Evolutionary conservation across 1,284 basidiomycete genomes (phyloP), one percentile per base, ranked within the genome.

Genomic region (Ustilago sp.): DNA sequence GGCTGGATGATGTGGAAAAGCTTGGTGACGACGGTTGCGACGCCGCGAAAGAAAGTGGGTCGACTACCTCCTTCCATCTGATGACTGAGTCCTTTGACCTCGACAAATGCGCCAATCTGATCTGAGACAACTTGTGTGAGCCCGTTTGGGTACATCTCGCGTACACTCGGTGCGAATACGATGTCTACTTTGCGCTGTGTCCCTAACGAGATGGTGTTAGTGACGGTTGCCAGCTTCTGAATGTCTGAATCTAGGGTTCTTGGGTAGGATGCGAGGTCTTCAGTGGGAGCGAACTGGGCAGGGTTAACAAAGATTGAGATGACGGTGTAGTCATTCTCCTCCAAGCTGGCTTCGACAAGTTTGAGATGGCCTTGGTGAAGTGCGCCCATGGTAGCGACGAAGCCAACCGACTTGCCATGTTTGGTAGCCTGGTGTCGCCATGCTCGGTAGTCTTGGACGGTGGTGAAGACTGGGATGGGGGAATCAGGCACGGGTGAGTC

Each of bases 281-380:
- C 97, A 77, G 94, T 91, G 0, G 94, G 95, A 0, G 95, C 94
- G 80, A 99, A 99, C 87, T 99, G 95, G 9, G 95, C 93, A 0
- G 97, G 97, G 85, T 99, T 98, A 67, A 98, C 95, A 86, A 98
- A 99, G 79, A 99, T 94, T 13, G 95, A 98, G 69, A 98, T 89
- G 73, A 98, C 91, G 0, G 96, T 98, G 51, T 92, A 87, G 71
- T 95, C 93, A 83, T 95, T 94, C 65, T 92, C 90, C 0, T 87
- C 85, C 6, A 98, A 88, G 0, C 93, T 95, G 59, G 89, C 84
- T 41, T 88, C 86, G 32, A 90, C 90, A 38, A 99, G 91, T 66
- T 92, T 91, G 45, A 98, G 88, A 86, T 98, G 96, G 0, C 97
- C 96, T 32, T 93, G 91, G 85, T 99, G 96, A 56, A 99, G 87